Conservation (phyloP, 2,329 filamentous ascomycete species). For the Coniochaeta sp. region DNA sequence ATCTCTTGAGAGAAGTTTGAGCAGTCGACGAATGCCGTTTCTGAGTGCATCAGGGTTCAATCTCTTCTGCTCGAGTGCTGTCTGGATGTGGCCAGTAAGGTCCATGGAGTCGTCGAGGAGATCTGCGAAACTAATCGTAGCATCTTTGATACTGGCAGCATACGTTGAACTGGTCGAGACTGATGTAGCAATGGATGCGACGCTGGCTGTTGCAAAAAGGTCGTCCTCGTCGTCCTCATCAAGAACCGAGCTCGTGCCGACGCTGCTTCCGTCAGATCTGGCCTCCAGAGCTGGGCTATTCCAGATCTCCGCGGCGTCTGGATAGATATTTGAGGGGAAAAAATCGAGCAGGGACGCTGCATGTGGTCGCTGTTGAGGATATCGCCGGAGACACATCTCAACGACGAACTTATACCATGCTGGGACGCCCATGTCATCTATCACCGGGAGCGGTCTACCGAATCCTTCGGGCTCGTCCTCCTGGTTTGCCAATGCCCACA, state of each 20-base stretch:
- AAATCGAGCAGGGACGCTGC: background rate
- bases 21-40: background rate
- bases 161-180: background rate
- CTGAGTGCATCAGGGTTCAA: background rate
- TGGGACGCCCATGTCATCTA: background rate
- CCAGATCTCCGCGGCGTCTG: background rate
- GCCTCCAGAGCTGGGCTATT: background rate
- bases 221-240: conserved; percentile 13
- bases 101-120: background rate
- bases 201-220: background rate
- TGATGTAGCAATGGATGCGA: background rate
- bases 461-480: conserved; percentile 85
- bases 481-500: conserved; percentile 85
- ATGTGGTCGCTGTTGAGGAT: background rate
- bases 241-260: background rate
- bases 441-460: conserved; percentile 54
- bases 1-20: background rate
- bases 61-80: background rate
- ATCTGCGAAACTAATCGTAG: background rate
- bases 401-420: background rate
- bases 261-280: background rate
- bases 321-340: too few species aligned
- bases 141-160: background rate
- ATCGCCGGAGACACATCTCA: background rate
- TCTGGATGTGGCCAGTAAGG: background rate